phyloP scores from a whole-genome alignment of 2,329 filamentous ascomycete genomes.

The Aspergillus fumigatiaffinis region DNA sequence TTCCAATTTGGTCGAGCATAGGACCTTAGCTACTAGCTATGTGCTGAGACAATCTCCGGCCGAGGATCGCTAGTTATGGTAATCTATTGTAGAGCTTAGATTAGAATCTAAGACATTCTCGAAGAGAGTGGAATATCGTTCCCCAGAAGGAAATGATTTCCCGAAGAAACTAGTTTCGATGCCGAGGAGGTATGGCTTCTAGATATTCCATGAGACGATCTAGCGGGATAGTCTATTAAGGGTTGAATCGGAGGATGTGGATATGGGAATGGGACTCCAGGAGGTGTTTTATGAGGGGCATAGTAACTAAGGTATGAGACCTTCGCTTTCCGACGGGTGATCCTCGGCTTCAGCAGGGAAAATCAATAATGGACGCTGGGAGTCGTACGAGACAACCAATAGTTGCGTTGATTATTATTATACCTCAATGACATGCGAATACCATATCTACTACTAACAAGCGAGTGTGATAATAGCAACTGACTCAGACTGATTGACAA shows the following conservation, averaged over 20 bases:
- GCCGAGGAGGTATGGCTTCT: background rate
- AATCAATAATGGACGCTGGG: background rate
- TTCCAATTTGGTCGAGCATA: background rate
- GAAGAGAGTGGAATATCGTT: background rate
- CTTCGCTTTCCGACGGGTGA: background rate
- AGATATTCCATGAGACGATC: constrained; percentile 1
- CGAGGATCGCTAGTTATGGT: background rate
- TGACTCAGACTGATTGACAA: background rate
- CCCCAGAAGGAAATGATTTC: background rate
- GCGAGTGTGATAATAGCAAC: background rate
- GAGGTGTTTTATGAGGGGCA: background rate
- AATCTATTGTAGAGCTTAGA: background rate
- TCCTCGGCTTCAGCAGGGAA: background rate
- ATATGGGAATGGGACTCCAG: background rate
- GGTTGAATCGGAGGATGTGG: background rate
- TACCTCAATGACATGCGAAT: background rate
- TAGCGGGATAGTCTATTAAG: background rate
- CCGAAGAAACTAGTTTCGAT: background rate
- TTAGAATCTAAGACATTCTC: background rate
- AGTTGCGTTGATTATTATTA: background rate
- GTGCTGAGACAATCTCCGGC: background rate
- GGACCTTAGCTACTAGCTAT: no score
- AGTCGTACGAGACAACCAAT: background rate
- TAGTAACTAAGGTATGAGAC: no score
- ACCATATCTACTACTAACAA: background rate